These are phyloP conservation scores for Emericellopsis atlantica DNA, from an alignment of 2,329 filamentous ascomycete genomes.

Conservation along the genomic window DNA sequence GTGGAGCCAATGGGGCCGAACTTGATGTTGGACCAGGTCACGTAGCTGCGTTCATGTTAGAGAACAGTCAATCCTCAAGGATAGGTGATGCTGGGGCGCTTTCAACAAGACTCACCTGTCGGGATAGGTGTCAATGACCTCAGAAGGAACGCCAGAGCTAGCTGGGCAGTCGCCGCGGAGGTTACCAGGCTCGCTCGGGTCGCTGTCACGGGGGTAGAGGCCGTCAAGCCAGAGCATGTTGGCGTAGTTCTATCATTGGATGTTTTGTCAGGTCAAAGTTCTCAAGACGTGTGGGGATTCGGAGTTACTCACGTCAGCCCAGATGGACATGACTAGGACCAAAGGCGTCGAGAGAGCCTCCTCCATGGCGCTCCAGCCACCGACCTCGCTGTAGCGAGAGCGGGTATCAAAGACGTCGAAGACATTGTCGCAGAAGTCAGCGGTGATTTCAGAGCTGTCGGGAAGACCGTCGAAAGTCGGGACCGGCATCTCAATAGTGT, in stretches of 20 bases:
- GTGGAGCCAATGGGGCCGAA: constrained; percentile 25
- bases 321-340: constrained; percentile 51
- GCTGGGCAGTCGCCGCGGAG: constrained; percentile 11
- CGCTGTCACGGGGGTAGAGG: constrained; percentile 31
- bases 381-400: constrained; percentile 36
- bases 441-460: constrained; percentile 45
- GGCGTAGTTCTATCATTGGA: constrained; percentile 25
- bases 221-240: constrained; percentile 62
- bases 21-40: constrained; percentile 34
- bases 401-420: constrained; percentile 41
- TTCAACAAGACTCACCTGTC: constrained; percentile 5
- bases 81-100: no score
- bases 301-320: constrained; percentile 20
- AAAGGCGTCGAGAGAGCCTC: constrained; percentile 42
- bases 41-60: constrained; percentile 14
- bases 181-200: constrained; percentile 9
- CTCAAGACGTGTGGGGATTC: no score
- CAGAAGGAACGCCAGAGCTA: constrained; percentile 10
- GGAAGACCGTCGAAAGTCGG: constrained; percentile 42
- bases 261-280: no score
- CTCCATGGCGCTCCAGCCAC: constrained; percentile 43
- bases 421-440: constrained; percentile 41
- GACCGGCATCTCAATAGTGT: constrained; percentile 34
- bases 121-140: constrained; percentile 8
- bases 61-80: constrained; percentile 2